Conservation (phyloP, 257 asterid genomes). For the Henckelia pumila region DNA sequence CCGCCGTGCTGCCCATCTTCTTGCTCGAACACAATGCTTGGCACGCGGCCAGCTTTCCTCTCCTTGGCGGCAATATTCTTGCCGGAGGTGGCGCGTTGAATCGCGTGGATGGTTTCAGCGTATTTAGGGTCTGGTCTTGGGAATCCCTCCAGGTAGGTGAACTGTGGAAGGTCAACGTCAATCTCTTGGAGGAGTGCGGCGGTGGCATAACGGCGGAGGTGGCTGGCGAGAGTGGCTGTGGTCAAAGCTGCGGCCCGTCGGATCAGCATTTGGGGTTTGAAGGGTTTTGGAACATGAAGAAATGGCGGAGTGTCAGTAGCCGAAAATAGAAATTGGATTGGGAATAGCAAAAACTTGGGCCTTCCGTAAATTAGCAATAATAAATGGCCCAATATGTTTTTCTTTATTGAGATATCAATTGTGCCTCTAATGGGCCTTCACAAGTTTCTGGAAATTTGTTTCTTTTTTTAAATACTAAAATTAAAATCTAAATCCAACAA, state of each 20-base stretch:
- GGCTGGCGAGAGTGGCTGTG: conserved; percentile 37
- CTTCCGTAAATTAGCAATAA: background rate
- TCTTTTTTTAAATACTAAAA: no score
- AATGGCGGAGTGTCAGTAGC: background rate
- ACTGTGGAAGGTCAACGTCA: conserved; percentile 19
- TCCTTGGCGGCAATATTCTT: conserved; percentile 62
- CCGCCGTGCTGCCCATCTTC: conserved; percentile 97
- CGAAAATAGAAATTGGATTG: background rate
- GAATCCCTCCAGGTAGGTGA: conserved; percentile 55
- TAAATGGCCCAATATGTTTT: background rate
- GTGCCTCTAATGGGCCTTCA: no score
- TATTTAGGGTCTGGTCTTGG: conserved; percentile 81
- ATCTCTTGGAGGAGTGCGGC: conserved; percentile 46
- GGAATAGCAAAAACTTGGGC: background rate
- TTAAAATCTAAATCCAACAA: no score
- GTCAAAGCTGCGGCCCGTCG: conserved; percentile 51
- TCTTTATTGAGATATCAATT: no score
- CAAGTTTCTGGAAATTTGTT: no score
- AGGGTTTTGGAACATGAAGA: background rate
- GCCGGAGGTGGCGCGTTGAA: conserved; percentile 70
- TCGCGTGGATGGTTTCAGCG: conserved; percentile 71
- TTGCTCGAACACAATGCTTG: conserved; percentile 88
- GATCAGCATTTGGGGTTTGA: conserved; percentile 63
- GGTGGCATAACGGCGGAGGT: conserved; percentile 46
- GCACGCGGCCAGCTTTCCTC: conserved; percentile 74